Percentiles rank a stretch among this genome's conserved stretches.
These are phyloP conservation scores for Paecilomyces dactylethromorphus DNA, from an alignment of 2,329 filamentous ascomycete genomes.

Conservation along the genomic window DNA sequence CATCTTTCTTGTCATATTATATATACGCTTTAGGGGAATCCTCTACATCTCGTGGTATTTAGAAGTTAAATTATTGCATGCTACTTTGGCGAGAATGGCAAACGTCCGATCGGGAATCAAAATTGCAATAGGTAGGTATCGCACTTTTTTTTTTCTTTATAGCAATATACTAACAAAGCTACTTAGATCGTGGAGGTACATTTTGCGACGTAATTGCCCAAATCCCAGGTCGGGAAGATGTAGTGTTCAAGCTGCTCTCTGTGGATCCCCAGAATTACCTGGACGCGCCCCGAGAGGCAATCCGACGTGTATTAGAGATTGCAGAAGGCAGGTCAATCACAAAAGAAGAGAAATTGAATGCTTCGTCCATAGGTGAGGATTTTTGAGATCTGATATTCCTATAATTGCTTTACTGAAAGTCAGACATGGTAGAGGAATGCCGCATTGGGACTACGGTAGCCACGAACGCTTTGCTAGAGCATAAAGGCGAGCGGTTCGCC, in stretches of 20 bases:
- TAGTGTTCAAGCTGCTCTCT: conserved; percentile 25
- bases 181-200: conserved; percentile 18
- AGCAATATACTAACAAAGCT: neutral
- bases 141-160: neutral
- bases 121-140: conserved; percentile 5
- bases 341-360: conserved; percentile 6
- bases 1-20: neutral
- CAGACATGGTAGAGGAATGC: conserved; percentile 42
- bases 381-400: conserved; percentile 4
- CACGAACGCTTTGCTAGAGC: conserved; percentile 77
- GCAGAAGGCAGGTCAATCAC: conserved; percentile 13
- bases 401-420: neutral
- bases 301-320: conserved; percentile 63
- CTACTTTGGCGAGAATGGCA: neutral
- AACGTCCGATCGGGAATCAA: neutral
- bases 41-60: neutral
- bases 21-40: neutral
- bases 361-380: conserved; percentile 6
- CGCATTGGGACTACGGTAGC: conserved; percentile 93
- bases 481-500: conserved; percentile 80
- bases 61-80: neutral
- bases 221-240: conserved; percentile 14
- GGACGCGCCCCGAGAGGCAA: conserved; percentile 64
- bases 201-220: conserved; percentile 23
- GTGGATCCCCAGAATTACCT: conserved; percentile 21